Evolutionary conservation across 2,329 filamentous ascomycete genomes (phyloP).

Genomic region (Chrysosporium queenslandicum): DNA sequence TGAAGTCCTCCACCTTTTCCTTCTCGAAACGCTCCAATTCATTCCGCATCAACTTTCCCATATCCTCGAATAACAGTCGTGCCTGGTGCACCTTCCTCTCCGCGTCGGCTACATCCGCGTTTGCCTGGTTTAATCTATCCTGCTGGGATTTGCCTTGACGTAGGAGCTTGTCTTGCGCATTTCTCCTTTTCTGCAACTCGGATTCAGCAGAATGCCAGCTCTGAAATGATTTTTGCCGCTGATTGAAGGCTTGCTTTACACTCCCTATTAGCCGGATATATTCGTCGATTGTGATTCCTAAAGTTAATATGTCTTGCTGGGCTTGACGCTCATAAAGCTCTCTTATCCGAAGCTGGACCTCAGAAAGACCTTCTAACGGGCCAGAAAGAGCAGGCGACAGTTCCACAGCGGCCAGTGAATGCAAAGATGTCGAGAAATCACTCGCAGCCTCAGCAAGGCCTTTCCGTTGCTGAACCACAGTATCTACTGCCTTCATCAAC

Average conservation of each 20-base stretch:
- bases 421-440: slow-evolving; percentile 88
- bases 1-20: slow-evolving; percentile 98
- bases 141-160: slow-evolving; percentile 92
- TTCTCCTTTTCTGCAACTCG: slow-evolving; percentile 80
- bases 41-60: slow-evolving; percentile 82
- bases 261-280: slow-evolving; percentile 94
- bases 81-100: slow-evolving; percentile 89
- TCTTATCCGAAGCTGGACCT: slow-evolving; percentile 84
- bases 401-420: slow-evolving; percentile 84
- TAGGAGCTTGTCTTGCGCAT: slow-evolving; percentile 85
- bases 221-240: slow-evolving; percentile 92
- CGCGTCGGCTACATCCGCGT: slow-evolving; percentile 86
- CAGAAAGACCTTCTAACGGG: slow-evolving; percentile 81
- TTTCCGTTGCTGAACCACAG: slow-evolving; percentile 83
- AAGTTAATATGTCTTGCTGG: slow-evolving; percentile 88
- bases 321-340: slow-evolving; percentile 95
- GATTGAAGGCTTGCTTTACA: slow-evolving; percentile 83
- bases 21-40: slow-evolving; percentile 90
- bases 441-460: slow-evolving; percentile 85
- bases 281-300: slow-evolving; percentile 96
- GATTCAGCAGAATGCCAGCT: slow-evolving; percentile 86
- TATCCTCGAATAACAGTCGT: slow-evolving; percentile 85
- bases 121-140: slow-evolving; percentile 83
- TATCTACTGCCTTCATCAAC: slow-evolving; percentile 85
- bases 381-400: slow-evolving; percentile 79